A percentile compares a stretch with the other conserved stretches of the same genome.
Evolutionary conservation across 495 filamentous ascomycete genomes (phyloP).

Genomic region (Daldinia concentrica): DNA sequence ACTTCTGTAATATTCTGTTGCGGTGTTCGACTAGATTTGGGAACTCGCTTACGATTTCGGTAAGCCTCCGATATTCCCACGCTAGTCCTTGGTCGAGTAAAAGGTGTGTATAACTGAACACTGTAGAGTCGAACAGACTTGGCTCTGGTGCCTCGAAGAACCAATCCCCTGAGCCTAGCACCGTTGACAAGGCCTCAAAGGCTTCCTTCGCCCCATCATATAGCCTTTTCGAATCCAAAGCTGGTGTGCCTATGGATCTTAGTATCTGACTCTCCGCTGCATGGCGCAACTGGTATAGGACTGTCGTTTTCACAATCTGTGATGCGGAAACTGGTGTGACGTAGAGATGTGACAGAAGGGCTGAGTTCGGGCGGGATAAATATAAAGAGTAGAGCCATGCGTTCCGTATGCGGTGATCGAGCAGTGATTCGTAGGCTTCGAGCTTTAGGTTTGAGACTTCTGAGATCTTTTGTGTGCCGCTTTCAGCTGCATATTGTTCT

Average conservation of each 20-base stretch:
- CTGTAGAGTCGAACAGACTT: conserved; percentile 81
- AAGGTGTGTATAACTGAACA: conserved; percentile 92
- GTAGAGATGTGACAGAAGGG: conserved; percentile 75
- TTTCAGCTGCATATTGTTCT: conserved; percentile 69
- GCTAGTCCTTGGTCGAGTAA: conserved; percentile 69
- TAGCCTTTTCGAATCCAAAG: conserved; percentile 69
- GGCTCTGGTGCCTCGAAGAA: conserved; percentile 60
- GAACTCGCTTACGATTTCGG: conserved; percentile 42
- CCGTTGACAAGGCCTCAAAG: conserved; percentile 74
- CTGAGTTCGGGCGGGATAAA: conserved; percentile 68
- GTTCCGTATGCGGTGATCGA: conserved; percentile 83
- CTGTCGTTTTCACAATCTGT: conserved; percentile 64
- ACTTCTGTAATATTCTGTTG: conserved; percentile 45
- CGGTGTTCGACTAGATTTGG: conserved; percentile 49
- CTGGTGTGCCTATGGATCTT: conserved; percentile 59
- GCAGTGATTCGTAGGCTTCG: conserved; percentile 80
- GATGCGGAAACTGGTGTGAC: conserved; percentile 70
- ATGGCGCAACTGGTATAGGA: conserved; percentile 71
- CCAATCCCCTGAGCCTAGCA: conserved; percentile 67
- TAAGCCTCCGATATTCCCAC: conserved; percentile 59
- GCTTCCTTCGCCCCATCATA: conserved; percentile 76
- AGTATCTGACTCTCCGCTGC: conserved; percentile 79
- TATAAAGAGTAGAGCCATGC: conserved; percentile 90
- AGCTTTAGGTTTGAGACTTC: conserved; percentile 54
- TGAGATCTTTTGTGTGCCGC: conserved; percentile 31